Conservation (phyloP, 2,329 filamentous ascomycete genomes). For the Nakataea oryzae region DNA sequence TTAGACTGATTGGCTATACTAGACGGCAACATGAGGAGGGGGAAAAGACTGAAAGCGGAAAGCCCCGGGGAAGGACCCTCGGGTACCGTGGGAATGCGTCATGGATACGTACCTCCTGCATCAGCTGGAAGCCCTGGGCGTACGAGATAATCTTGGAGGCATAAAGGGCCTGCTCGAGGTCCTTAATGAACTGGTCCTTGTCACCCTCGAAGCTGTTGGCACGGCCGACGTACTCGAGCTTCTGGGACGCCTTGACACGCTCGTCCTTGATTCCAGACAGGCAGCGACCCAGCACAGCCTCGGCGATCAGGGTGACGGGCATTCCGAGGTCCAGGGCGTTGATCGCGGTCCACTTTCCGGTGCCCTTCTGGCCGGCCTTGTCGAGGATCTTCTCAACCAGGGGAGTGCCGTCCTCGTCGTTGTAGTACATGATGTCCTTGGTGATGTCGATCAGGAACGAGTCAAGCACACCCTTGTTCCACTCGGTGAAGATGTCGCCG, state of each 20-base stretch:
- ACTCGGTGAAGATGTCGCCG: slow-evolving; percentile 84
- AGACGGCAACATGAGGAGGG: no score
- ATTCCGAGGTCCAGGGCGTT: slow-evolving; percentile 97
- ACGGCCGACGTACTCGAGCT: slow-evolving; percentile 67
- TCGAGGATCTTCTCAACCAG: slow-evolving; percentile 99
- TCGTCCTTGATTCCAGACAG: slow-evolving; percentile 89
- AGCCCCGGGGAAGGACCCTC: no score
- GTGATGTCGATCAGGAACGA: slow-evolving; percentile 99
- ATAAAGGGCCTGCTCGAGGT: slow-evolving; percentile 97
- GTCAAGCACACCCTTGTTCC: slow-evolving; percentile 98
- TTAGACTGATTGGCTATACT: no score
- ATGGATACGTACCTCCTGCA: slow-evolving; percentile 69
- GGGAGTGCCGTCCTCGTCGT: slow-evolving; percentile 82
- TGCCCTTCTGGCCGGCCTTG: slow-evolving; percentile 98
- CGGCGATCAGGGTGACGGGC: slow-evolving; percentile 96
- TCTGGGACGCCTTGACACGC: slow-evolving; percentile 69
- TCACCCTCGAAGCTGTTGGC: slow-evolving; percentile 75
- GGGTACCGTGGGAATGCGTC: not conserved
- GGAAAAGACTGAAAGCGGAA: not conserved
- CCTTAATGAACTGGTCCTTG: slow-evolving; percentile 86
- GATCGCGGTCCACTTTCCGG: slow-evolving; percentile 99
- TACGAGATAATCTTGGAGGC: slow-evolving; percentile 99
- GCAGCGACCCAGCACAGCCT: slow-evolving; percentile 93
- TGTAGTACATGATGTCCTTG: slow-evolving; percentile 96
- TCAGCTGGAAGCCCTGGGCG: slow-evolving; percentile 99